Evolutionary conservation across 768 basidiomycete genomes (phyloP).

Genomic region (Pluteus cervinus): DNA sequence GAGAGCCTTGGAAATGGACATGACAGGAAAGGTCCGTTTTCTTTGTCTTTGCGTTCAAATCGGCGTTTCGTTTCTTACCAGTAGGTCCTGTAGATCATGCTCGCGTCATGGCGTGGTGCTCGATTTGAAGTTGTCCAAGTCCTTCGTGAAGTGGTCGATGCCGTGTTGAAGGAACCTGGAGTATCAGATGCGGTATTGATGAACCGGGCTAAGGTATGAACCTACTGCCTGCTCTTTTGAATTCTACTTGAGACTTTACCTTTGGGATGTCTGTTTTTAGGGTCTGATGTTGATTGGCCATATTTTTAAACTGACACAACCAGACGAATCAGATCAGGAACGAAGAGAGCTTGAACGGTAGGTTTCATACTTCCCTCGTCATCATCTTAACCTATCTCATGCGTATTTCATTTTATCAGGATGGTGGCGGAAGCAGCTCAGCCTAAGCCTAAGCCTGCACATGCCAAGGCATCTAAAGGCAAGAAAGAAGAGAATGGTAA

Average conservation of each 20-base stretch:
- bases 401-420: constrained; percentile 28
- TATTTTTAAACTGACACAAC: constrained; percentile 77
- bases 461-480: constrained; percentile 52
- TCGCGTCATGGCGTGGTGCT: constrained; percentile 97
- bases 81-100: constrained; percentile 57
- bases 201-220: constrained; percentile 77
- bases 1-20: constrained; percentile 82
- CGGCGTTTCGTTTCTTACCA: not conserved
- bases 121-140: constrained; percentile 93
- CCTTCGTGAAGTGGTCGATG: constrained; percentile 79
- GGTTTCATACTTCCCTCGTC: constrained; percentile 15
- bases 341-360: constrained; percentile 91
- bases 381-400: constrained; percentile 4
- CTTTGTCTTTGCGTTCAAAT: constrained; percentile 2
- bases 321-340: constrained; percentile 92
- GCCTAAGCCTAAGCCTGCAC: constrained; percentile 61
- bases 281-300: constrained; percentile 86
- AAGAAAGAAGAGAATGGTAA: constrained; percentile 34
- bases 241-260: not conserved
- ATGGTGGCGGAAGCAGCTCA: constrained; percentile 85
- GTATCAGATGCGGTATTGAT: constrained; percentile 64
- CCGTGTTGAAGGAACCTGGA: constrained; percentile 76
- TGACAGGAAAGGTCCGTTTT: constrained; percentile 77
- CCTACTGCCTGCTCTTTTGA: constrained; percentile 2
- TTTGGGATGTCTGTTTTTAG: constrained; percentile 26